These are phyloP conservation scores for Rhododendron ferrugineum DNA, from an alignment of 148 eudicot genomes.

Conservation along the genomic window DNA sequence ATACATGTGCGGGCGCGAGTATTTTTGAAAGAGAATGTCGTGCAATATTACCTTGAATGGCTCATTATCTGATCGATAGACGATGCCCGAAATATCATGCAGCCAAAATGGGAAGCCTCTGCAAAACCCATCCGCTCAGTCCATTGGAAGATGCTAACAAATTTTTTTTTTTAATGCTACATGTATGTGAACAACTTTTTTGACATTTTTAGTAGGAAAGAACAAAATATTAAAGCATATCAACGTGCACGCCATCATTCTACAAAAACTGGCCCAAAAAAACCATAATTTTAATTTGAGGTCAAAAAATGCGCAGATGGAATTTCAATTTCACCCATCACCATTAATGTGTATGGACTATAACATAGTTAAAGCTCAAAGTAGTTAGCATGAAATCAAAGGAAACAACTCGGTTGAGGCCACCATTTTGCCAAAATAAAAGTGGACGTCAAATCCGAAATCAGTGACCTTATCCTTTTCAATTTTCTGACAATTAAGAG, in stretches of 20 bases:
- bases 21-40: not conserved
- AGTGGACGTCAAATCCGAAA: too few species aligned
- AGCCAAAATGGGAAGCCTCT: conserved; percentile 60
- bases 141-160: not conserved
- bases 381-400: too few species aligned
- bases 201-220: not conserved
- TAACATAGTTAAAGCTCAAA: too few species aligned
- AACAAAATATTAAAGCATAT: not conserved
- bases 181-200: not conserved
- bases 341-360: too few species aligned
- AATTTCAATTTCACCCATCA: not conserved
- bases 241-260: not conserved
- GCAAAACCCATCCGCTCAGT: conserved; percentile 11
- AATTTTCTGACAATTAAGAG: too few species aligned
- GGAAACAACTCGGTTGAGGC: too few species aligned
- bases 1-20: not conserved
- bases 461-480: too few species aligned
- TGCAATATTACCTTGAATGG: conserved; percentile 39
- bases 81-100: conserved; percentile 42
- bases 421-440: too few species aligned
- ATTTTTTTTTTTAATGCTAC: not conserved
- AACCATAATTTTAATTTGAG: not conserved
- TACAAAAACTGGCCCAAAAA: not conserved
- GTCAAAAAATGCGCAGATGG: not conserved
- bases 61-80: conserved; percentile 43